These are phyloP conservation scores for Triticum turgidum DNA, from an alignment of 176 grass and related monocot species.

Conservation along the genomic window DNA sequence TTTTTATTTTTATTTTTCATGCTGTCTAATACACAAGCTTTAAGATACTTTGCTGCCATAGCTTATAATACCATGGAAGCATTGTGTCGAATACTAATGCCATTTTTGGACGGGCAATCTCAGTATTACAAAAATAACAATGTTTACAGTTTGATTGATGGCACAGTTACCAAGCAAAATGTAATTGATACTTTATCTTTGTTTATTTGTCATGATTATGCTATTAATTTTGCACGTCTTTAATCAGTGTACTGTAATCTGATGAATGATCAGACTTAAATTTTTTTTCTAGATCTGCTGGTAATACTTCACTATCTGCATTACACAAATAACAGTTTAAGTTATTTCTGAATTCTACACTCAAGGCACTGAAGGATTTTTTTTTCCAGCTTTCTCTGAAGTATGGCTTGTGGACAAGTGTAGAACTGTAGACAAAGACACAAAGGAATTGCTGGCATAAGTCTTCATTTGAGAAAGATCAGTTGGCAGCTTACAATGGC, in stretches of 20 bases:
- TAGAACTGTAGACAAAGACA: background rate
- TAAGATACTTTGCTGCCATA: background rate
- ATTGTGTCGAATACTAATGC: background rate
- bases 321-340: background rate
- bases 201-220: background rate
- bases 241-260: background rate
- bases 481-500: constrained; percentile 40
- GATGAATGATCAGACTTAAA: background rate
- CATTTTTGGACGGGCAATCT: background rate
- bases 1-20: background rate
- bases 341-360: constrained; percentile 23
- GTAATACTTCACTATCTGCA: background rate
- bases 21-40: background rate
- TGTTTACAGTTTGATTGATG: background rate
- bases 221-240: background rate
- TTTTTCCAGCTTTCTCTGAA: background rate
- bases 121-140: background rate
- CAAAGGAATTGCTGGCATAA: constrained; percentile 9
- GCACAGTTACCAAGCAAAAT: background rate
- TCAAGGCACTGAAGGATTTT: background rate
- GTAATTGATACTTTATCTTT: background rate
- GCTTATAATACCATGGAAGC: background rate
- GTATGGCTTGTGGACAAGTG: constrained; percentile 14
- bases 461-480: background rate
- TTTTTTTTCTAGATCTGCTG: background rate